These are phyloP conservation scores for Aspergillus sp. DNA, from an alignment of 2,329 filamentous ascomycete genomes.

Conservation along the genomic window DNA sequence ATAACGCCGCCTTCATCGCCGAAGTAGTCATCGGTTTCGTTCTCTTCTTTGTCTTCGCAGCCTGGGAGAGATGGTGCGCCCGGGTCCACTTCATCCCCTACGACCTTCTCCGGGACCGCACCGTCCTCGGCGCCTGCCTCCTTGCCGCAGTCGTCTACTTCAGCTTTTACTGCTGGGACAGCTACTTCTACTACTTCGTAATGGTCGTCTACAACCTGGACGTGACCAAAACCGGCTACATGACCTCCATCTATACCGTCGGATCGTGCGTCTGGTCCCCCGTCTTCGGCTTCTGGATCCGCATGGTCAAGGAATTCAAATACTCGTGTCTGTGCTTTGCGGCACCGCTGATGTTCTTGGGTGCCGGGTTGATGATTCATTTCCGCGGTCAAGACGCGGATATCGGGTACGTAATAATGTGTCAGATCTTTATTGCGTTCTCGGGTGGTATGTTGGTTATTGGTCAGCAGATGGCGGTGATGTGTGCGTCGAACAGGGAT, in stretches of 20 bases:
- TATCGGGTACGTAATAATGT: conserved; percentile 57
- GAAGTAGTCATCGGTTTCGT: conserved; percentile 58
- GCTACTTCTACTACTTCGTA: conserved; percentile 58
- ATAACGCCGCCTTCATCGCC: conserved; percentile 51
- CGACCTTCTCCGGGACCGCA: conserved; percentile 51
- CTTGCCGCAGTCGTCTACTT: conserved; percentile 54
- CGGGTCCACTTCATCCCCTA: conserved; percentile 58
- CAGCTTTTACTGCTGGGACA: conserved; percentile 56
- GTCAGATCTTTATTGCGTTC: conserved; percentile 59
- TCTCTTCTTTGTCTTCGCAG: conserved; percentile 53
- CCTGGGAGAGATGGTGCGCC: conserved; percentile 59
- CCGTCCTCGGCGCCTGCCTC: conserved; percentile 55
- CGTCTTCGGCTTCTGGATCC: conserved; percentile 54
- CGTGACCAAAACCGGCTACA: conserved; percentile 48
- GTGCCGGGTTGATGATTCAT: conserved; percentile 58
- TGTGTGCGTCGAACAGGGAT: conserved; percentile 57
- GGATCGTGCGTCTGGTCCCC: conserved; percentile 56
- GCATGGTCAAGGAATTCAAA: conserved; percentile 56
- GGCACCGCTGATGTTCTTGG: conserved; percentile 55
- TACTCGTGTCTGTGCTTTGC: conserved; percentile 54
- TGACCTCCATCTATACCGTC: conserved; percentile 56
- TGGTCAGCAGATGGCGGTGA: conserved; percentile 60
- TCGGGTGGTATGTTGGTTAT: conserved; percentile 58
- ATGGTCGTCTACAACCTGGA: conserved; percentile 55
- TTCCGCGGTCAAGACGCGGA: conserved; percentile 54